phyloP scores from a whole-genome alignment of 139 green algal genomes.

The Diplosphaera chodatii region DNA sequence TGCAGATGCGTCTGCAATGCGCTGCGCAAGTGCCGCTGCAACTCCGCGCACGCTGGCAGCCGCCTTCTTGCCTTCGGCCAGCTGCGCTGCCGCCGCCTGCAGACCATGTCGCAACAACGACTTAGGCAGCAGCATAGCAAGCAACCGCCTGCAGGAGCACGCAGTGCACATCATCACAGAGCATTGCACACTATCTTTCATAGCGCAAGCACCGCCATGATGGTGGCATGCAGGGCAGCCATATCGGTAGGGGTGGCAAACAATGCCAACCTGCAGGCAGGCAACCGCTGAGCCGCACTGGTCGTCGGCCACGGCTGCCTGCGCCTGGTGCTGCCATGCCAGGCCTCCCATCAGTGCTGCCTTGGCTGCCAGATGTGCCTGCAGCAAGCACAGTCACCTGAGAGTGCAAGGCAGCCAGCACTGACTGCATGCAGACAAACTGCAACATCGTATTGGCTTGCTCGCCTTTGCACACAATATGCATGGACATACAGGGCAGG shows the following conservation, averaged over 20 bases:
- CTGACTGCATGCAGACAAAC: too few species aligned
- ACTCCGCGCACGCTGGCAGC: background rate
- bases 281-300: background rate
- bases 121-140: too few species aligned
- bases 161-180: too few species aligned
- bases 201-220: too few species aligned
- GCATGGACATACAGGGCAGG: too few species aligned
- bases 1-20: background rate
- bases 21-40: background rate
- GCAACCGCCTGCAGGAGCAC: too few species aligned
- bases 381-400: too few species aligned
- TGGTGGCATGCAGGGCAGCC: background rate
- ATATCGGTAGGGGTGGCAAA: background rate
- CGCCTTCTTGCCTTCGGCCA: background rate
- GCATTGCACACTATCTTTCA: too few species aligned
- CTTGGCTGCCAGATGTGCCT: background rate
- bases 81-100: background rate
- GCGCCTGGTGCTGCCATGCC: background rate
- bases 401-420: too few species aligned
- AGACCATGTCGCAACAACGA: too few species aligned
- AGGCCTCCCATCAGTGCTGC: background rate
- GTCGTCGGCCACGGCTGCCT: background rate
- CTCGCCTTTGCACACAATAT: too few species aligned
- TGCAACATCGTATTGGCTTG: too few species aligned
- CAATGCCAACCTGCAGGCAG: background rate